Percentiles rank a stretch among this genome's conserved stretches.
These are phyloP conservation scores for Xylaria bambusicola DNA, from an alignment of 495 filamentous ascomycete species.

Conservation along the genomic window DNA sequence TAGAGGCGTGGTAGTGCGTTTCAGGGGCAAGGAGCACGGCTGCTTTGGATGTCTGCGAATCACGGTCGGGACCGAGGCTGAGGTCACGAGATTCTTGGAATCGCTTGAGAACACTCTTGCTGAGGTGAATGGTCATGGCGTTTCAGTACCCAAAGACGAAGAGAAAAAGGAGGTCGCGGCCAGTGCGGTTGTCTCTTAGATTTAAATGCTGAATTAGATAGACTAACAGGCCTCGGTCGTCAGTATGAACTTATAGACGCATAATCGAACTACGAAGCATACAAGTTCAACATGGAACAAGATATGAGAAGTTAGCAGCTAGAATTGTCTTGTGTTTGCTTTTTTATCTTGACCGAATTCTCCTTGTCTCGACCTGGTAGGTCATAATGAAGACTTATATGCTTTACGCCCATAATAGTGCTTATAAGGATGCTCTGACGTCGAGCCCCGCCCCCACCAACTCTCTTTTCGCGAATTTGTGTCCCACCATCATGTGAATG, in stretches of 20 bases:
- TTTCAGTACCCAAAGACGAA: conserved; percentile 27
- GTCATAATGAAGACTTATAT: not conserved
- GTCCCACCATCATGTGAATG: not conserved
- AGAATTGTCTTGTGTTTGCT: no score
- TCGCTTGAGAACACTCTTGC: conserved; percentile 64
- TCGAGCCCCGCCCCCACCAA: conserved; percentile 13
- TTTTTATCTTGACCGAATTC: no score
- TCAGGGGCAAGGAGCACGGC: conserved; percentile 87
- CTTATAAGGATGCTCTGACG: conserved; percentile 13
- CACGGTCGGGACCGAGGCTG: conserved; percentile 86
- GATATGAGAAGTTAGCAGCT: no score
- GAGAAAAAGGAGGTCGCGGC: conserved; percentile 36
- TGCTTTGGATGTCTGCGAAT: conserved; percentile 87
- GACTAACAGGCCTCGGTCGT: not conserved
- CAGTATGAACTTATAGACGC: no score
- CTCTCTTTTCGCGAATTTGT: conserved; percentile 2
- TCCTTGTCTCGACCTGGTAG: not conserved
- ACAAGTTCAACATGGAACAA: no score
- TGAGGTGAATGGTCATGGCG: conserved; percentile 46
- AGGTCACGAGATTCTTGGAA: conserved; percentile 75
- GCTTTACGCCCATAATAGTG: not conserved
- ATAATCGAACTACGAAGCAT: no score
- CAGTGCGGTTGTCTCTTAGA: conserved; percentile 35
- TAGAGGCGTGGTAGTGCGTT: conserved; percentile 87
- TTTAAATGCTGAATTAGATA: conserved; percentile 4